These are phyloP conservation scores for Calonectria fujianensis DNA, from an alignment of 2,329 filamentous ascomycete species.

Conservation along the genomic window DNA sequence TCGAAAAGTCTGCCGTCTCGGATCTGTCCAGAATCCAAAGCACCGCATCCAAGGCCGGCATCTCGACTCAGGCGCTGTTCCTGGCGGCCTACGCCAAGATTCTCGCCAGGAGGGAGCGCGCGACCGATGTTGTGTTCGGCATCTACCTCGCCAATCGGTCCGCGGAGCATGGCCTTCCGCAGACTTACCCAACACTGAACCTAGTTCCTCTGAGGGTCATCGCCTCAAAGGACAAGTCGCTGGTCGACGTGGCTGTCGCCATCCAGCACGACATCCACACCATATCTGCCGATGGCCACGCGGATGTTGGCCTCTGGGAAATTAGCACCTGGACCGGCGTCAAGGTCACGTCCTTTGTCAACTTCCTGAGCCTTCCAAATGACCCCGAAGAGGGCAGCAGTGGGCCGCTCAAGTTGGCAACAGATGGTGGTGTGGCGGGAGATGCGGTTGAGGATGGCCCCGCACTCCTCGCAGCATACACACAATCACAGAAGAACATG, in stretches of 20 bases:
- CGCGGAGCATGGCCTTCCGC: slow-evolving; percentile 67
- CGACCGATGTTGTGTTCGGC: slow-evolving; percentile 77
- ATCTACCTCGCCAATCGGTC: slow-evolving; percentile 89
- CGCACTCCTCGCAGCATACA: slow-evolving; percentile 28
- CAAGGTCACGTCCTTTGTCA: slow-evolving; percentile 83
- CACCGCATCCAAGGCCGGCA: slow-evolving; percentile 69
- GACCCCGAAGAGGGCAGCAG: background rate
- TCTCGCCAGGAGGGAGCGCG: slow-evolving; percentile 59
- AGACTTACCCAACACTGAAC: slow-evolving; percentile 83
- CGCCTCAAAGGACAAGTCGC: slow-evolving; percentile 50
- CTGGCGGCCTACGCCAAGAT: slow-evolving; percentile 81
- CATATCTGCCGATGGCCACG: slow-evolving; percentile 71
- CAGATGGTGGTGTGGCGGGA: slow-evolving; percentile 10
- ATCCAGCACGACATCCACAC: slow-evolving; percentile 81
- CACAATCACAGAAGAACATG: slow-evolving; percentile 49
- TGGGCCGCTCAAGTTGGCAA: slow-evolving; percentile 35
- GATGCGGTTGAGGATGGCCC: background rate
- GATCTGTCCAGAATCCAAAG: slow-evolving; percentile 57
- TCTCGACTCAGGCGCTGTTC: slow-evolving; percentile 84
- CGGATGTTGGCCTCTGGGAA: slow-evolving; percentile 81
- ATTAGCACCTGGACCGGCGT: slow-evolving; percentile 85
- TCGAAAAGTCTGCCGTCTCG: slow-evolving; percentile 69
- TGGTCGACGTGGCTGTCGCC: slow-evolving; percentile 72
- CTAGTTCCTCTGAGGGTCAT: slow-evolving; percentile 82
- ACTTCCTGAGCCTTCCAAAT: slow-evolving; percentile 80